Evolutionary conservation across 73 alveolate species (phyloP).

Genomic region (Blepharisma japonicum): DNA sequence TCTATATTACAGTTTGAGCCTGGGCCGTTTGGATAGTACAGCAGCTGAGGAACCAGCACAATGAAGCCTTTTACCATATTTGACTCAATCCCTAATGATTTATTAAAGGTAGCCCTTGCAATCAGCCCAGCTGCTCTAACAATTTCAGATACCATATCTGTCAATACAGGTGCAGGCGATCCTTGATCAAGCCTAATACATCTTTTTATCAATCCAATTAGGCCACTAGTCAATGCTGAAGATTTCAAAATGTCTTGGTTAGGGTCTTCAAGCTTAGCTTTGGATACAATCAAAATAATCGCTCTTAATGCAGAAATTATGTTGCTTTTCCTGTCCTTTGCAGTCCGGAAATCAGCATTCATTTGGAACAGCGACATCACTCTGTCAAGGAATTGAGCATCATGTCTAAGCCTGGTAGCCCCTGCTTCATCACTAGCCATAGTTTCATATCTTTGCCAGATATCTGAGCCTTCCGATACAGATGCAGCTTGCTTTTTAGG

Average conservation of each 20-base stretch:
- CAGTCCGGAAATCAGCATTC: conserved; percentile 69
- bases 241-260: conserved; percentile 88
- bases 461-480: conserved; percentile 51
- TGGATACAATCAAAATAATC: conserved; percentile 65
- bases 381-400: conserved; percentile 81
- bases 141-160: conserved; percentile 78
- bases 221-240: conserved; percentile 61
- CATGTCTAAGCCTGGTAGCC: conserved; percentile 90
- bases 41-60: conserved; percentile 52
- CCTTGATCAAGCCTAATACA: conserved; percentile 48
- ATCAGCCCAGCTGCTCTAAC: conserved; percentile 85
- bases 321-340: conserved; percentile 70
- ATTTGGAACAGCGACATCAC: conserved; percentile 59
- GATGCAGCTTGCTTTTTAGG: conserved; percentile 17
- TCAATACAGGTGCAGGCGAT: conserved; percentile 27
- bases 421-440: conserved; percentile 86
- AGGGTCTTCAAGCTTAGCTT: conserved; percentile 84
- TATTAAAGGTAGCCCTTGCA: conserved; percentile 76
- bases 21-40: conserved; percentile 25
- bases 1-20: neutral
- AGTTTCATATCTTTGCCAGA: conserved; percentile 77
- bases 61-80: conserved; percentile 57
- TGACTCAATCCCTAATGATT: conserved; percentile 72
- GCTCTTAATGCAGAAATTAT: conserved; percentile 69
- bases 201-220: conserved; percentile 48